Percentiles rank a stretch among this genome's conserved stretches.
Conservation (phyloP, 257 asterid species). For the Scutellaria galericulata region DNA sequence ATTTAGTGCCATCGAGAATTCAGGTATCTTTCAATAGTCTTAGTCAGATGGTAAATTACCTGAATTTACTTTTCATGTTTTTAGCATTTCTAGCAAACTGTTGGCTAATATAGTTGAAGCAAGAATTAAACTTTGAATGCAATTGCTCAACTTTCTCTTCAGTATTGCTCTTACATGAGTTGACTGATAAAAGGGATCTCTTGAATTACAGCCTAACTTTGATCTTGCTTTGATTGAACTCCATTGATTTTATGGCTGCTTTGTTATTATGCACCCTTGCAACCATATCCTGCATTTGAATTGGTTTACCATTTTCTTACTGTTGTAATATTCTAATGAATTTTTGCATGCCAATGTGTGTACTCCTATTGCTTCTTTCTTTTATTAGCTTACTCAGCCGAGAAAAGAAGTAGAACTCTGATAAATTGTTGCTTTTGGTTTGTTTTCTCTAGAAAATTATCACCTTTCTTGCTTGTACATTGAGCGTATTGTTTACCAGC, state of each 20-base stretch:
- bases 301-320: no score
- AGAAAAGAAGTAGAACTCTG: no score
- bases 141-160: background rate
- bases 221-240: background rate
- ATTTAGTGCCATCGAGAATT: constrained; percentile 96
- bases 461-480: background rate
- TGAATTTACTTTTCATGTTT: background rate
- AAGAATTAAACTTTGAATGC: background rate
- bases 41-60: constrained; percentile 10
- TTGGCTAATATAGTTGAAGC: constrained; percentile 9
- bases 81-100: constrained; percentile 21
- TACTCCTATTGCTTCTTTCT: no score
- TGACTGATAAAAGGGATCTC: constrained; percentile 3
- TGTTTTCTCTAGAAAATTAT: background rate
- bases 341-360: no score
- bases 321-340: no score
- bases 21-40: constrained; percentile 60
- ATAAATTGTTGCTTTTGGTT: no score
- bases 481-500: background rate
- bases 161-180: background rate
- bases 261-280: no score
- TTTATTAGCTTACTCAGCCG: no score
- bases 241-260: background rate
- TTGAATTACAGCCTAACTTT: background rate
- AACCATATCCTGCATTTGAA: no score